Base-by-base conservation (phyloP, 257 asterid species). In the Lithospermum erythrorhizon region DNA sequence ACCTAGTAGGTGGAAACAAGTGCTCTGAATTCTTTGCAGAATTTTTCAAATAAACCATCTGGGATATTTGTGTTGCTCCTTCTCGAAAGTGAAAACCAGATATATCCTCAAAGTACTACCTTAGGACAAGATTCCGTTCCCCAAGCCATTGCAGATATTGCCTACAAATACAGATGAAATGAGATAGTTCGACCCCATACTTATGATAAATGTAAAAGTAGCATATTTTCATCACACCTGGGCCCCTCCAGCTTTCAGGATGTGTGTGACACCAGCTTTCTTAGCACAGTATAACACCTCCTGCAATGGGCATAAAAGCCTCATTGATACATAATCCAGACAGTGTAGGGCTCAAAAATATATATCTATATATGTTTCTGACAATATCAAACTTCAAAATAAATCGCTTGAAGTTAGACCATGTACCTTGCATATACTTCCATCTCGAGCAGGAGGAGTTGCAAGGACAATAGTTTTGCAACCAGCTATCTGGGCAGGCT, bases 401-500 rank as follows among this genome's bases (percentile, higher is more conserved):
- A 17, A 3, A 48, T 14, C 23, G 30, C 19, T 6, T 7, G 57
- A 23, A 47, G 37, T 47, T 57, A 57, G 51, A 65, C 63, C 25
- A 66, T 61, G 21, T 79, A 91, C 98, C 95, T 86, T 91, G 70
- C 96, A 91, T 62, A 88, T 82, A 77, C 87, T 86, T 25, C 96
- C 98, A 55, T 86, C 96, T 70, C 75, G 81, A 74, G 84, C 70
- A 64, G 98, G 96, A 59, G 98, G 98, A 47, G 96, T 88, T 65
- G 98, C 96, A 70, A 91, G 98, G 65, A 91, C 95, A 74, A 84
- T 68, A 21, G 94, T 88, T 89, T 86, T 86, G 83, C 98, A 91
- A 57, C 96, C 98, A 75, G 95, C 96, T 76, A 91, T 91, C 79
- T 88, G 90, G 57, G 96, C 96, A 72, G 98, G 98, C 98, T 91